Base-by-base conservation (phyloP, 768 basidiomycete species). In the Boletus edulis region DNA sequence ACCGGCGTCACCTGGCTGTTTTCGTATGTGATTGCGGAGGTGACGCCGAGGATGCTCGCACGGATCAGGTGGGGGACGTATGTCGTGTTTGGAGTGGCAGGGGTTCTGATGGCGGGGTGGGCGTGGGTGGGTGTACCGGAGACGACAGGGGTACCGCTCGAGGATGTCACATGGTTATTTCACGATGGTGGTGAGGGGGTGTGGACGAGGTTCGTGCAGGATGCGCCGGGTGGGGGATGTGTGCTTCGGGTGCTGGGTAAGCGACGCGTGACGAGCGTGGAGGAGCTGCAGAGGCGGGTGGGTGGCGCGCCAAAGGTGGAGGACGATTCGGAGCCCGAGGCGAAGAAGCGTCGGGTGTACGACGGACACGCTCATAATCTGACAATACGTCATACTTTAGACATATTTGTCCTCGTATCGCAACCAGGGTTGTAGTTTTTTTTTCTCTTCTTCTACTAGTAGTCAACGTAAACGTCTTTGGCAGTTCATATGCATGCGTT, bases 61-160 rank as follows among this genome's bases (percentile, higher is more conserved):
- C 43, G 20, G 37, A 67, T 71, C 31, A 52, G 40, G 14, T 69
- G 62, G 55, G 68, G 68, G 22, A 74, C 73, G 43, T 74, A 66
- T 51, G 42, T 72, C 24, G 55, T 71, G 17, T 74, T 74, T 49
- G 73, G 73, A 2, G 41, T 65, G 24, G 65, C 62, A 39, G 65
- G 66, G 17, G 29, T 71, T 2, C 43, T 61, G 52, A 71, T 76
- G 66, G 64, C 64, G 42, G 55, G 47, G 15, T 77, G 65, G 72
- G 68, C 64, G 38, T 71, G 72, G 64, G 56, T 60, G n/a, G 68
- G 70, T 47, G 64, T 77, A 8, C 76, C 76, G 0, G 76, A 77
- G 62, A 77, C 76, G 45, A 73, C 62, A 17, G 71, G 73, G 13
- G 67, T 73, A 22, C 67, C 72, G 35, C 66, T 76, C 29, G 75